Percentiles rank a stretch among this genome's conserved stretches.
Conservation (phyloP, 1,284 basidiomycete genomes). For the Trichosporon faecale region DNA sequence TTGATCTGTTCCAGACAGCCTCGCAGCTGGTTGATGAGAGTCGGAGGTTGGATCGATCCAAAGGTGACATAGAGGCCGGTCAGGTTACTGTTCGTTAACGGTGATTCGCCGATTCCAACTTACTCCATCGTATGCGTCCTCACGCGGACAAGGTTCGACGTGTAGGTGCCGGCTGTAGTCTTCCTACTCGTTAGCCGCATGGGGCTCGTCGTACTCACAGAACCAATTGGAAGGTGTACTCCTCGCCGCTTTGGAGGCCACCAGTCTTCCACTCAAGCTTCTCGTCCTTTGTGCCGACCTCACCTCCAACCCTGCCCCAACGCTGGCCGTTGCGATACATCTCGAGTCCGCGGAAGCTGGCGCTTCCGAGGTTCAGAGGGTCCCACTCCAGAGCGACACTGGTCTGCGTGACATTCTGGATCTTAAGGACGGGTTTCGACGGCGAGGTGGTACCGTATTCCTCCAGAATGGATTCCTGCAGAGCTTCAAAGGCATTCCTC, state of each 20-base stretch:
- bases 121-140: conserved; percentile 80
- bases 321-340: conserved; percentile 87
- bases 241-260: conserved; percentile 78
- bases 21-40: conserved; percentile 72
- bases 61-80: conserved; percentile 90
- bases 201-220: conserved; percentile 63
- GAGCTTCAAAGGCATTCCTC: conserved; percentile 71
- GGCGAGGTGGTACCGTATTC: conserved; percentile 70
- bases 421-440: conserved; percentile 62
- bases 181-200: conserved; percentile 45
- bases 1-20: conserved; percentile 73
- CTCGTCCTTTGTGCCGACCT: conserved; percentile 36
- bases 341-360: conserved; percentile 78
- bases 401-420: conserved; percentile 92
- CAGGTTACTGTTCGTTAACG: conserved; percentile 62
- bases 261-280: conserved; percentile 66
- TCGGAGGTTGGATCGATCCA: conserved; percentile 74
- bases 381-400: conserved; percentile 92
- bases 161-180: conserved; percentile 82
- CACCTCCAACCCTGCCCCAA: conserved; percentile 58
- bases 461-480: conserved; percentile 74
- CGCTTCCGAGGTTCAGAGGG: conserved; percentile 73
- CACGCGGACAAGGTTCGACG: conserved; percentile 74
- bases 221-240: conserved; percentile 88
- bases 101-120: conserved; percentile 13